Evolutionary conservation across 495 filamentous ascomycete species (phyloP).

Genomic region (Penicillium pulvis): DNA sequence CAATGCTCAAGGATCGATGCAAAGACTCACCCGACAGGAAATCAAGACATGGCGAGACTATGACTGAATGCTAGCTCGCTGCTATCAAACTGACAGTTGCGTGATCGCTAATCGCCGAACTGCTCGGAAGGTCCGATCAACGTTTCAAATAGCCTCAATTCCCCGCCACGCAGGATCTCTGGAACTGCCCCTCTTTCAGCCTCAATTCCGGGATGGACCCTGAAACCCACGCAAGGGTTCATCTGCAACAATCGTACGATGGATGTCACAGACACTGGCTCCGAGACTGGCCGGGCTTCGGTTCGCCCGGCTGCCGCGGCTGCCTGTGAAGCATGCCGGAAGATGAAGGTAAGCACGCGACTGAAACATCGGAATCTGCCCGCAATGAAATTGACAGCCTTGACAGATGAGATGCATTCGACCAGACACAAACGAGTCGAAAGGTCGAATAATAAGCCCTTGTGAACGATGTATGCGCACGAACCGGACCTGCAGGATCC

Average conservation of each 20-base stretch:
- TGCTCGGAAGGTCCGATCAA: neutral
- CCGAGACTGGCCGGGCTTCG: neutral
- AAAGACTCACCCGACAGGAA: neutral
- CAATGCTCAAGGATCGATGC: conserved; percentile 5
- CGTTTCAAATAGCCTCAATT: neutral
- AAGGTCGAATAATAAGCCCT: conserved; percentile 3
- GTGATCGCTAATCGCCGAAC: neutral
- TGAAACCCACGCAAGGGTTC: neutral
- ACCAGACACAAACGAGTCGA: neutral
- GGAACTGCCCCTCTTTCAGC: neutral
- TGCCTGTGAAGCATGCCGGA: conserved; percentile 23
- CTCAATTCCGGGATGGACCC: neutral
- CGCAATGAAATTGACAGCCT: neutral
- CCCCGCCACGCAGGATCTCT: neutral
- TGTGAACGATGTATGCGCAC: conserved; percentile 28
- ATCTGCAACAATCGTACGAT: neutral
- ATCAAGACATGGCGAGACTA: neutral
- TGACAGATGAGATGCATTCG: conserved; percentile 31
- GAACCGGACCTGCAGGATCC: conserved; percentile 25
- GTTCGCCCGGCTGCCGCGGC: neutral
- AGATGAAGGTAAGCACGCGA: conserved; percentile 12
- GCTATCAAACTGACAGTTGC: neutral
- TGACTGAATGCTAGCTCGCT: neutral
- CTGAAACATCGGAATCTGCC: neutral
- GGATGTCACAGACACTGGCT: neutral